Evolutionary conservation across 495 filamentous ascomycete genomes (phyloP).

Genomic region (Trypethelium eluteriae): DNA sequence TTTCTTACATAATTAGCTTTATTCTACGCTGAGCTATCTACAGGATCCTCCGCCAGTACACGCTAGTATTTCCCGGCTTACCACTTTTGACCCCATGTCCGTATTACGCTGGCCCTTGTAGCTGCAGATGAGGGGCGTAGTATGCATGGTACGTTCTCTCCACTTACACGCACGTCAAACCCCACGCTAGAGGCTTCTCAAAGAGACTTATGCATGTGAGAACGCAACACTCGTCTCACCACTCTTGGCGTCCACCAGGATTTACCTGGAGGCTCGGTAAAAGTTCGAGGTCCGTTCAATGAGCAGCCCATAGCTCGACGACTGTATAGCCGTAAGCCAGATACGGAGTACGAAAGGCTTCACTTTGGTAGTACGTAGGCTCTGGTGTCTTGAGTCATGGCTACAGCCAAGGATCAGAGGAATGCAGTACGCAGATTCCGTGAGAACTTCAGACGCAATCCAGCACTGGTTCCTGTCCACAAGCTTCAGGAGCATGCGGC

Average conservation of each 20-base stretch:
- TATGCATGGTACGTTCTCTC: neutral
- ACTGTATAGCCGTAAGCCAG: too few relatives aligned
- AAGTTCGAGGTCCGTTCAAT: too few relatives aligned
- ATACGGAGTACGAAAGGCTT: neutral
- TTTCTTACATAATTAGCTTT: too few relatives aligned
- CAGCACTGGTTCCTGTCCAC: constrained; percentile 13
- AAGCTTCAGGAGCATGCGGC: constrained; percentile 19
- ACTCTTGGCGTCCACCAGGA: too few relatives aligned
- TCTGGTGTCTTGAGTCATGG: neutral
- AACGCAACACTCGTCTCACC: too few relatives aligned
- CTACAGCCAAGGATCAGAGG: constrained; percentile 14
- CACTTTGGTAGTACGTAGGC: neutral
- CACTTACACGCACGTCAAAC: neutral
- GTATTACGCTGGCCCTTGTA: neutral
- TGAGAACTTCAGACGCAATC: constrained; percentile 12
- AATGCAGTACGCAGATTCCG: constrained; percentile 16
- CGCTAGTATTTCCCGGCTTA: too few relatives aligned
- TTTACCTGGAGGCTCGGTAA: too few relatives aligned
- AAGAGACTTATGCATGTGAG: neutral
- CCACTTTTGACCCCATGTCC: neutral
- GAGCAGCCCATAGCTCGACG: too few relatives aligned
- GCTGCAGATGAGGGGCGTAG: neutral
- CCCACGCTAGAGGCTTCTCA: neutral
- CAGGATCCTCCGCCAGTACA: too few relatives aligned
- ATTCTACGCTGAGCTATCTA: too few relatives aligned